Evolutionary conservation across 179 eudicot species (phyloP), one percentile per base, ranked within the genome.

Genomic region (Silene vulgaris): DNA sequence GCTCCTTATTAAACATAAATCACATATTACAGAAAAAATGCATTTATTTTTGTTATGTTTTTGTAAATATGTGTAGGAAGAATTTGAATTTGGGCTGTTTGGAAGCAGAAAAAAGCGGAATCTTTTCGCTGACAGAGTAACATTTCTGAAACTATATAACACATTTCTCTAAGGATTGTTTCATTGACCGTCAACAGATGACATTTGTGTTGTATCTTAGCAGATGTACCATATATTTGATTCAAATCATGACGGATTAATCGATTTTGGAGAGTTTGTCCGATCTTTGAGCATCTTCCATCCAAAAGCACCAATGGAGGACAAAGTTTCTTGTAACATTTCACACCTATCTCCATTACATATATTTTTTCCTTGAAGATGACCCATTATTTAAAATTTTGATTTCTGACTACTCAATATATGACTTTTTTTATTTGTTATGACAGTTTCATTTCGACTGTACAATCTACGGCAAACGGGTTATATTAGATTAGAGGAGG

Each of bases 191-290:
- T 4, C 66, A 63, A 3, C 32, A 26, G 16, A 79, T 60, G 40
- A 19, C 52, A 74, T 59, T 56, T 19, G 29, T 45, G 65, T 35
- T 57, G 13, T 62, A 16, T 71, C 66, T n/a, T 32, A 80, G 29
- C 88, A 89, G 97, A 60, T 90, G 72, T 93, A 91, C 69, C 77
- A 87, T 62, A 32, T 86, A 73, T 93, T 93, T 86, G 98, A 93
- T 82, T 52, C 80, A 8, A 88, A 86, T 75, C 79, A 69, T n/a
- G 85, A 91, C 19, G 97, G 98, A 60, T 88, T 84, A 14, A 86
- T 91, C 69, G 93, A 86, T 67, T 93, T 89, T 80, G 96, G 85
- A 45, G 97, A 91, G 57, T 91, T 91, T 80, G 93, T 93, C 70
- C 86, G 86, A 45, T 81, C 91, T 14, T 65, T 93, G 71, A 84